Evolutionary conservation across 202 grass and related monocot genomes (phyloP).

Genomic region (Elaeis oleifera): DNA sequence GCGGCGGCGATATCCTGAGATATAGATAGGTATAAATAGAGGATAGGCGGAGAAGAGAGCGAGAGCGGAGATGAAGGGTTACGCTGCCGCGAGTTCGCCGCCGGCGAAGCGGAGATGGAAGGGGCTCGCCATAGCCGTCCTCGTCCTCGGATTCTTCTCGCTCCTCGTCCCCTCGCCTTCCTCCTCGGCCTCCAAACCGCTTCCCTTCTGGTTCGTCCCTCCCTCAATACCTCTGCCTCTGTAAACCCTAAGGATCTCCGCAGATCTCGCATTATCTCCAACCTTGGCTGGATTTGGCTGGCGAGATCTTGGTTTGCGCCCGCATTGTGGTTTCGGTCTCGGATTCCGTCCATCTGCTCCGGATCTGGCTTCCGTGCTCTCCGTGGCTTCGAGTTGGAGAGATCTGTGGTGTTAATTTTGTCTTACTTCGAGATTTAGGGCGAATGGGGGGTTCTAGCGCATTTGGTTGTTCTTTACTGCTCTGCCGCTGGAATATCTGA

Average conservation of each 20-base stretch:
- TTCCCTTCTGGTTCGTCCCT: slow-evolving; percentile 44
- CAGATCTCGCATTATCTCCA: slow-evolving; percentile 4
- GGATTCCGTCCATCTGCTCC: not conserved
- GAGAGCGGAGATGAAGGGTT: slow-evolving; percentile 27
- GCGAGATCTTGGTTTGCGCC: not conserved
- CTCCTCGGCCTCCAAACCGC: slow-evolving; percentile 59
- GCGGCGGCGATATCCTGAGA: no score
- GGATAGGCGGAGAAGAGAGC: not conserved
- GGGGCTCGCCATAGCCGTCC: slow-evolving; percentile 27
- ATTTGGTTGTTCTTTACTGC: no score
- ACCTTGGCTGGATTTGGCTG: not conserved
- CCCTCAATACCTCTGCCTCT: not conserved
- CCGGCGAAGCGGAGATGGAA: slow-evolving; percentile 47
- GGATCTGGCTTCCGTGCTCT: not conserved
- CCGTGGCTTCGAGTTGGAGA: not conserved
- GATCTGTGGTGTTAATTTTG: not conserved
- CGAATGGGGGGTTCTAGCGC: no score
- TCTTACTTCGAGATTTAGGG: not conserved
- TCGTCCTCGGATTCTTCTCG: slow-evolving; percentile 45
- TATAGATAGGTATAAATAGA: no score
- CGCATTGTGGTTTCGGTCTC: not conserved
- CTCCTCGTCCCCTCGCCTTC: slow-evolving; percentile 53
- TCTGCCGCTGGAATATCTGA: no score
- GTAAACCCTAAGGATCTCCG: slow-evolving; percentile 3
- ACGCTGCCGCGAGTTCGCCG: not conserved